These are phyloP conservation scores for Chrysosporium queenslandicum DNA, from an alignment of 2,329 filamentous ascomycete species.

Conservation along the genomic window DNA sequence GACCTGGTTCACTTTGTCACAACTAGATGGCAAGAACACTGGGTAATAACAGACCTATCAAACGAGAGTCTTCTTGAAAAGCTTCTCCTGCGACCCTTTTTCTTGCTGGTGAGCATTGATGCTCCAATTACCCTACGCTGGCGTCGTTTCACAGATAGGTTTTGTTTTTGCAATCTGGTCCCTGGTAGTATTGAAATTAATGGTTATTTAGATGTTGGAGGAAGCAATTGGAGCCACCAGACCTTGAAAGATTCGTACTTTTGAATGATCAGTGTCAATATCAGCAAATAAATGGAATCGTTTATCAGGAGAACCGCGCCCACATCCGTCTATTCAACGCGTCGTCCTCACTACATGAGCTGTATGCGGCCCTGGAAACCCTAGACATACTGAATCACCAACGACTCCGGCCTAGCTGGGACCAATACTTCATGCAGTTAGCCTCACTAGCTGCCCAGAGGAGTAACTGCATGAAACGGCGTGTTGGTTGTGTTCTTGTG, in stretches of 20 bases:
- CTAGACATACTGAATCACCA: slow-evolving; percentile 69
- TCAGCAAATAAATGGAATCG: slow-evolving; percentile 51
- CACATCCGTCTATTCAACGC: slow-evolving; percentile 81
- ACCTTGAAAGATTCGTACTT: slow-evolving; percentile 51
- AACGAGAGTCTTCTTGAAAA: slow-evolving; percentile 63
- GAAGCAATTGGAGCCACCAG: slow-evolving; percentile 41
- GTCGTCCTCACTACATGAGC: slow-evolving; percentile 57
- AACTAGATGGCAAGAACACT: slow-evolving; percentile 68
- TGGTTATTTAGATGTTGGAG: slow-evolving; percentile 37
- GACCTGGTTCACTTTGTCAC: slow-evolving; percentile 77
- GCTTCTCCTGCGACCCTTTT: slow-evolving; percentile 74
- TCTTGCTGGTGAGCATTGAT: slow-evolving; percentile 84
- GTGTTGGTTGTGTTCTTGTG: slow-evolving; percentile 89
- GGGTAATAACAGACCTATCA: slow-evolving; percentile 76
- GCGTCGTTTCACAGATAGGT: slow-evolving; percentile 56
- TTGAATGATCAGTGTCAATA: slow-evolving; percentile 68
- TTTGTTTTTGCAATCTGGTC: background rate
- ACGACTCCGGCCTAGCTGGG: slow-evolving; percentile 82
- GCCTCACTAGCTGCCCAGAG: slow-evolving; percentile 81
- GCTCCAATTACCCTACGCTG: slow-evolving; percentile 78
- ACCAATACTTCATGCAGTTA: slow-evolving; percentile 97
- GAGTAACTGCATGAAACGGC: slow-evolving; percentile 95
- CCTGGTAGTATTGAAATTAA: background rate
- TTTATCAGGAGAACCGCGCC: slow-evolving; percentile 69
- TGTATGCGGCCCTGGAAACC: slow-evolving; percentile 61